Base-by-base conservation (phyloP, 768 basidiomycete genomes). In the Mycena capillaripes region DNA sequence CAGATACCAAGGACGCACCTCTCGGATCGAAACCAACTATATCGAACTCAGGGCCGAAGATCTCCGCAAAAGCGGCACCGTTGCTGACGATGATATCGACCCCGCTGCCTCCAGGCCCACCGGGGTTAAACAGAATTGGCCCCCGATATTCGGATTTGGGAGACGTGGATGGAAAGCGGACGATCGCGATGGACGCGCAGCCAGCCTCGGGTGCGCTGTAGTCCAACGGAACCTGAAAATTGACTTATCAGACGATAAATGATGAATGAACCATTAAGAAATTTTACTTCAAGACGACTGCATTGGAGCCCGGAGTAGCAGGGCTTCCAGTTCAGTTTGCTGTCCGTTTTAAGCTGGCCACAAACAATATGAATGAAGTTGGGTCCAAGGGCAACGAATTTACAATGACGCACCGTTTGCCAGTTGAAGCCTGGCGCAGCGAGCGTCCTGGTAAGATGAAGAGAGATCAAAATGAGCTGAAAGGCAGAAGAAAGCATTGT, bases 61-160 rank as follows among this genome's bases (percentile, higher is more conserved):
- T 7, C 5, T 0, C 16, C 19, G 58, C 46, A 32, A 69, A 61
- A 1, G 32, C 19, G 0, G 57, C 7, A 12, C 58, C 67, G 21
- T 19, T 6, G 1, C 11, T n/a, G 10, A 59, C 32, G 16, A 78
- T 63, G 1, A 69, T 27, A 1, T 65, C 56, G 29, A 81, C 78
- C 12, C 79, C 81, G 32, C 76, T 76, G 0, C 75, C 76, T 5
- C 77, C 78, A 16, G 78, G 77, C 0, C 77, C 78, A 8, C 77
- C 77, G 8, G 77, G 81, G 58, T 81, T 82, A 72, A 79, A 80
- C 21, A 82, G 71, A 30, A 82, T 76, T 1, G 81, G 81, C 1
- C 81, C 81, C 3, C 69, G 71, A 48, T 80, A 81, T 8, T 69
- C 60, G 8, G 68, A 63, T 2, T 60, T n/a, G 4, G 72, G 46